Percentiles rank a stretch among this genome's conserved stretches.
Conservation (phyloP, 2,329 filamentous ascomycete genomes). For the Penicillium sclerotiorum region DNA sequence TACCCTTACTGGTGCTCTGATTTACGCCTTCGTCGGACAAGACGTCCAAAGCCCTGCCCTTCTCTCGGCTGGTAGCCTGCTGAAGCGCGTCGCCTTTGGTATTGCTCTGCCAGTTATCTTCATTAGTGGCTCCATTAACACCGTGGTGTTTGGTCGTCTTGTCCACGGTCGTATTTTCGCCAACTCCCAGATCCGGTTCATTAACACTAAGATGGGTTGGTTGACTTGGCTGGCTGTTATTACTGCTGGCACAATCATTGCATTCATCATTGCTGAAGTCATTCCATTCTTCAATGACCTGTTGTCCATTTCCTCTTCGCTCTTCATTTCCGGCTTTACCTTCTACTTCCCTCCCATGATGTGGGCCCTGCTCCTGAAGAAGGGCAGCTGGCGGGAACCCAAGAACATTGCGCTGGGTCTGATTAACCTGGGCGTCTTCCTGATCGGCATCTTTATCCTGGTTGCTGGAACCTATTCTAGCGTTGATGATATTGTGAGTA, state of each 20-base stretch:
- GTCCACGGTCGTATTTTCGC: conserved; percentile 3
- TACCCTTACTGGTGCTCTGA: conserved; percentile 1
- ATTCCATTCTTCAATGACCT: conserved; percentile 4
- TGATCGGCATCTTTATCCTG: background rate
- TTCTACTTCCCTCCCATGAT: conserved; percentile 6
- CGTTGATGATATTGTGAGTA: conserved; percentile 4
- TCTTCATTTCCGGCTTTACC: conserved; percentile 4
- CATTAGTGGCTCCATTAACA: conserved; percentile 2
- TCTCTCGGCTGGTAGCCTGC: background rate
- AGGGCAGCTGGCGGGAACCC: conserved; percentile 2
- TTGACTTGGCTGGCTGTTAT: conserved; percentile 1
- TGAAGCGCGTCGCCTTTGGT: conserved; percentile 2
- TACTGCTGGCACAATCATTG: background rate
- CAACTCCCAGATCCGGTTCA: conserved; percentile 1
- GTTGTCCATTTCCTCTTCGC: conserved; percentile 1
- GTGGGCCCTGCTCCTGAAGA: conserved; percentile 2
- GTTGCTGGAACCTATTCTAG: conserved; percentile 1
- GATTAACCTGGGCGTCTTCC: background rate
- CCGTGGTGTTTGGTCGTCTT: conserved; percentile 1
- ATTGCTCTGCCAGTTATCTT: conserved; percentile 3
- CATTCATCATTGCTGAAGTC: conserved; percentile 5
- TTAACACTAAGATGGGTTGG: conserved; percentile 4
- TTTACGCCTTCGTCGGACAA: conserved; percentile 3
- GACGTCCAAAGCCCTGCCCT: conserved; percentile 2
- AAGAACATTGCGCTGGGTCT: background rate